These are phyloP conservation scores for Penicillium decumbens DNA, from an alignment of 2,329 filamentous ascomycete genomes.

Conservation along the genomic window DNA sequence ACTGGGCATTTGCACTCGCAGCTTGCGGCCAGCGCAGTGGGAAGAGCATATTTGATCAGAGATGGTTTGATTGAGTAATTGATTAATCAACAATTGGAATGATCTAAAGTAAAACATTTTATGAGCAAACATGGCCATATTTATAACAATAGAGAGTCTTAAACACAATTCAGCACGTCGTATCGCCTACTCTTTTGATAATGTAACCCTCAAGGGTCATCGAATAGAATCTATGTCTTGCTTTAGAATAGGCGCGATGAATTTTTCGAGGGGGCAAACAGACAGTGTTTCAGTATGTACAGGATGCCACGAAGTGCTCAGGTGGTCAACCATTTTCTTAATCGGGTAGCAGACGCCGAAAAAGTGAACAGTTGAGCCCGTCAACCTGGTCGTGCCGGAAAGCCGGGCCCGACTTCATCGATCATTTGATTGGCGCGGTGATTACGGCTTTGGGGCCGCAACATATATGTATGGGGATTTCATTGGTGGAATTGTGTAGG, in stretches of 20 bases:
- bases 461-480: background rate
- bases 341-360: background rate
- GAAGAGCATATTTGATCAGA: constrained; percentile 3
- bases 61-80: background rate
- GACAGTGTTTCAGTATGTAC: background rate
- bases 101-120: background rate
- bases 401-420: background rate
- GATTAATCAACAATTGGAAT: background rate
- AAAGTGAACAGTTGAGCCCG: background rate
- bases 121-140: background rate
- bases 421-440: background rate
- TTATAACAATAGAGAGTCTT: background rate
- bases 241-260: background rate
- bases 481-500: background rate
- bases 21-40: constrained; percentile 3
- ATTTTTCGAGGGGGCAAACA: background rate
- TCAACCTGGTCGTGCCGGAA: background rate
- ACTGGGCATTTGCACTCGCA: constrained; percentile 5
- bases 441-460: background rate
- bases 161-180: too few species aligned
- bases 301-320: background rate
- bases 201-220: background rate
- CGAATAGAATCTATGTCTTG: background rate
- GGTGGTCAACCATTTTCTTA: background rate
- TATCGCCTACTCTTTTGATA: background rate